Conservation (phyloP, 2,329 filamentous ascomycete species). For the Fusarium buxicola region DNA sequence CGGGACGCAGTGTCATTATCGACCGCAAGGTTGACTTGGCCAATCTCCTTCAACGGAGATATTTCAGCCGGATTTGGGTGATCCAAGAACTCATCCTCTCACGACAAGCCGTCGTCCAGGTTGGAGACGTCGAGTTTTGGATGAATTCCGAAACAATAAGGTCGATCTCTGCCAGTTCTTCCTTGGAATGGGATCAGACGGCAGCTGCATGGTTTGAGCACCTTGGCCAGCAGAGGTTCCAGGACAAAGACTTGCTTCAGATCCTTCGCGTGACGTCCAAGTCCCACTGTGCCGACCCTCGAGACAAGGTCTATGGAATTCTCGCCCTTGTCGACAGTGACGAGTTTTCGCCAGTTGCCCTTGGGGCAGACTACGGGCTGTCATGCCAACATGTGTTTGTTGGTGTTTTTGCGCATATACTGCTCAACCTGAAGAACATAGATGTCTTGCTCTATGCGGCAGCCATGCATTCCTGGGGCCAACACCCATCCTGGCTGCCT, state of each 20-base stretch:
- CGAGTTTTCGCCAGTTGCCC: neutral
- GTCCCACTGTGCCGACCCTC: neutral
- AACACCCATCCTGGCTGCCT: neutral
- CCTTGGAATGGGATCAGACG: neutral
- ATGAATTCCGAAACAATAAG: neutral
- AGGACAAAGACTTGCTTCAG: neutral
- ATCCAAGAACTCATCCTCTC: neutral
- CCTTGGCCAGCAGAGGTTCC: fast-evolving
- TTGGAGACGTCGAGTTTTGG: neutral
- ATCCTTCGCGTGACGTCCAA: neutral
- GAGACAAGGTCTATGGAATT: slow-evolving; percentile 1
- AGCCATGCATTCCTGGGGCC: neutral
- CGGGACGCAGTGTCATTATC: too few relatives aligned
- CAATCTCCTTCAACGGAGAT: neutral
- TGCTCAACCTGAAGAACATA: neutral
- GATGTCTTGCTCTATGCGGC: neutral
- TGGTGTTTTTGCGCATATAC: neutral
- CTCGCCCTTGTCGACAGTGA: fast-evolving
- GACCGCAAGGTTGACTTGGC: neutral
- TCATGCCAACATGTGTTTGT: neutral
- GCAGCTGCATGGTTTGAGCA: neutral
- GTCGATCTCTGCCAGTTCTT: neutral
- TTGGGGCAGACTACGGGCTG: neutral
- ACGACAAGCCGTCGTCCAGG: neutral
- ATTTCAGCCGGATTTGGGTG: neutral